Base-by-base conservation (phyloP, 352 stramenopile genomes). In the Globisporangium mamillatum region DNA sequence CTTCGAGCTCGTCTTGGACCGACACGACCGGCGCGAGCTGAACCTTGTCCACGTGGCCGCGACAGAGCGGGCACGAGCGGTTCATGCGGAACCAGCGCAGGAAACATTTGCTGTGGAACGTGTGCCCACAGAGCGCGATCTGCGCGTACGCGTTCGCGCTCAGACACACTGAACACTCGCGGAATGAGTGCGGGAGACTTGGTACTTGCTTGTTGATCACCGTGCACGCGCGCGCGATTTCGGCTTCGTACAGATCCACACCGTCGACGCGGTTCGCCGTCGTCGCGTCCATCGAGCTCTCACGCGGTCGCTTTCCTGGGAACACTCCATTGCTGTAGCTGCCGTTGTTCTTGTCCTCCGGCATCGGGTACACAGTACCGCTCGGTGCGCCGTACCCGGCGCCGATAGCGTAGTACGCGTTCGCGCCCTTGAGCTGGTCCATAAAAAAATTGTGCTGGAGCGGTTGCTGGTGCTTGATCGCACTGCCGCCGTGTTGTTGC, bases 61-160 rank as follows among this genome's bases (percentile, higher is more conserved):
- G 85, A 67, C 87, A 94, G 10, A 94, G 58, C 48, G 87, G 87
- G 69, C 87, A 94, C 62, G 80, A 89, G 0, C 82, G 80, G 64
- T 93, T 93, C 10, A 74, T 65, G 7, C 87, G 80, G 72, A 92
- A 92, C 87, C 87, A 94, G 14, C 87, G 73, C 24, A 93, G 64
- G 64, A 94, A 94, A 69, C 87, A 94, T 63, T 82, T 80, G 20
- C 74, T 75, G 69, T 94, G 87, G 76, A 94, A 93, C 53, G 84
- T 89, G 71, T 94, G 87, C 58, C 83, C 87, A 60, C 87, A 94
- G 25, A 63, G 34, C 24, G 57, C 67, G 60, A 94, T 86, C 73
- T 93, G 83, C 61, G 86, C 82, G 62, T 89, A 81, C 22, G 87
- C 87, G 66, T 92, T 90, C 55, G 75, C 63, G 63, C 77, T 82